Evolutionary conservation across 805 yeast species (phyloP), one percentile per base, ranked within the genome.

Genomic region (Zygosaccharomyces siamensis): DNA sequence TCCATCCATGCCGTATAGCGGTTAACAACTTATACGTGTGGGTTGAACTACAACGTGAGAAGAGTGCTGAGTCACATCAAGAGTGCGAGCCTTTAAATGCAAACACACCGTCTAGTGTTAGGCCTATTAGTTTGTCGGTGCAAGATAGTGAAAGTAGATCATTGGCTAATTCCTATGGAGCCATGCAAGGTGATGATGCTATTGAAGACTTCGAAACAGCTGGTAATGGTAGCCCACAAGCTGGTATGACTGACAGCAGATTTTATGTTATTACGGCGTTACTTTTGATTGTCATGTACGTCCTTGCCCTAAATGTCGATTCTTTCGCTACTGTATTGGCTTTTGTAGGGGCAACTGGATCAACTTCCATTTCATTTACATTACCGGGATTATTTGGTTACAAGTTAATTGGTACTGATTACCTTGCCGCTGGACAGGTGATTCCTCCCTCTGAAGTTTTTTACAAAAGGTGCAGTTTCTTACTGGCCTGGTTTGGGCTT

Each of bases 261-360:
- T 56, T 66, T 52, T 55, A 61, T 41, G 18, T 39, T 23, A 49
- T 82, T 74, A 38, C 87, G 78, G 36, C 73, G 73, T 44, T 47
- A 1, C 40, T 62, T 5, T 49, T 89, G 44, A 33, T 75, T 0
- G 59, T 73, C 5, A 80, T 89, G 41, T 89, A 84, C 62, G 47
- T 71, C 0, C 71, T 84, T 7, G 93, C 97, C 0, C 68, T 83
- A 31, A 65, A 79, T 3, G 83, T 89, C 27, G 71, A 71, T 11
- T 87, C 96, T 0, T 78, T 89, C 56, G 95, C 92, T 24, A 77
- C 83, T 41, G 90, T 90, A 11, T 71, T 89, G 56, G 89, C 96
- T 1, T 72, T 89, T 54, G 96, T 89, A 3, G 97, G 97, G 2
- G 86, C 96, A 1, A 89, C 96, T 0, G 97, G 97, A 0, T 87